Evolutionary conservation across 139 green algal species (phyloP).

Genomic region (Chlamydomonas sphaeroides): DNA sequence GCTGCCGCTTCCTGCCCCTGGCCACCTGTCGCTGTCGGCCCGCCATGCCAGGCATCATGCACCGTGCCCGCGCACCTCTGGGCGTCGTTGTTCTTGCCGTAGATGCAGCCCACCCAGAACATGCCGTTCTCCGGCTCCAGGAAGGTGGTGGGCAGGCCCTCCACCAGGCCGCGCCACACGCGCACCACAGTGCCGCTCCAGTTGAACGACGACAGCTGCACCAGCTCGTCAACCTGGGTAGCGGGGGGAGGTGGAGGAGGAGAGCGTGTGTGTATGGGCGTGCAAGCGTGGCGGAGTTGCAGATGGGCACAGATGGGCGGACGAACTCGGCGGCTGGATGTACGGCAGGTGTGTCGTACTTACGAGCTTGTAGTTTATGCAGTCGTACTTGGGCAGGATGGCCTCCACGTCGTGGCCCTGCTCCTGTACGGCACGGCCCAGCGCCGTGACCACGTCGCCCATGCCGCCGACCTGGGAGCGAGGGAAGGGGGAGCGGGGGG

Average conservation of each 20-base stretch:
- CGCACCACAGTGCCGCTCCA: slow-evolving; percentile 60
- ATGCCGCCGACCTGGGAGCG: slow-evolving; percentile 84
- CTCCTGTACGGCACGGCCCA: slow-evolving; percentile 90
- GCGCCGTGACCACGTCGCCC: slow-evolving; percentile 93
- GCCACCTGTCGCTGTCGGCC: too few species aligned
- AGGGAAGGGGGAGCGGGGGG: not conserved
- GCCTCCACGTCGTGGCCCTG: slow-evolving; percentile 85
- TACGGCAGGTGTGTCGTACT: not conserved
- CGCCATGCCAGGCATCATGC: not conserved
- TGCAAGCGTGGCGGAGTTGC: not conserved
- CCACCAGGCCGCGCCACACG: slow-evolving; percentile 80
- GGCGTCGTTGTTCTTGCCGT: slow-evolving; percentile 81
- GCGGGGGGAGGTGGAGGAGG: too few species aligned
- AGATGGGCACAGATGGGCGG: too few species aligned
- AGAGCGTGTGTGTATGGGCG: too few species aligned
- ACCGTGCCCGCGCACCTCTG: slow-evolving; percentile 49
- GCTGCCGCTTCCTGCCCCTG: too few species aligned
- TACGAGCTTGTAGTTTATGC: slow-evolving; percentile 85
- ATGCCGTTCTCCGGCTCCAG: slow-evolving; percentile 87
- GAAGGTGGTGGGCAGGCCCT: slow-evolving; percentile 75
- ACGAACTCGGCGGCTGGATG: not conserved
- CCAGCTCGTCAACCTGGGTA: slow-evolving; percentile 60
- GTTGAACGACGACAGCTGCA: slow-evolving; percentile 74
- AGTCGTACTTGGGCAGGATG: slow-evolving; percentile 97
- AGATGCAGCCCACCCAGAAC: slow-evolving; percentile 88